Conservation (phyloP, 176 grass and related monocot species). For the Oryza australiensis region DNA sequence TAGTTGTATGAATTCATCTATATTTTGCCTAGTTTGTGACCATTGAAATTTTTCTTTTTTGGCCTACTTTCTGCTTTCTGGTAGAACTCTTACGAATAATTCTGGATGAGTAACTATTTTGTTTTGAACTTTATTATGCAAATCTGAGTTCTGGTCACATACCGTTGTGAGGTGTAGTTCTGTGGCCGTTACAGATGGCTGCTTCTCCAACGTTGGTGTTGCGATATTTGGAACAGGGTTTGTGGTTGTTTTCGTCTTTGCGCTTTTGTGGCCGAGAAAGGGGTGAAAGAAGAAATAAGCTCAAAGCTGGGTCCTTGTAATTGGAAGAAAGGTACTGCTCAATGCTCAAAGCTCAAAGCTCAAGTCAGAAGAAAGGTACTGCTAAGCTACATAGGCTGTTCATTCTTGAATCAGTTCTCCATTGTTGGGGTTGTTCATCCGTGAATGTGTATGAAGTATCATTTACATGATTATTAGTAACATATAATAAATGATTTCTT, state of each 20-base stretch:
- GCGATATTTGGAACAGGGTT: neutral
- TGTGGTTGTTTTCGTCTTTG: neutral
- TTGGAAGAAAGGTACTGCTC: constrained; percentile 10
- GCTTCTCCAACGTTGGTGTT: neutral
- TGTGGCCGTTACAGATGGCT: neutral
- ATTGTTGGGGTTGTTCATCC: neutral
- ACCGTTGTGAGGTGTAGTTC: neutral
- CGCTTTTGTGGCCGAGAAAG: neutral
- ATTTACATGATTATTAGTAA: too few species aligned
- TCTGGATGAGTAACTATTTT: neutral
- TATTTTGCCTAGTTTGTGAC: neutral
- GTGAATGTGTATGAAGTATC: too few species aligned
- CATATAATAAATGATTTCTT: too few species aligned
- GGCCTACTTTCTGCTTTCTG: neutral
- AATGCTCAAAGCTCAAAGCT: too few species aligned
- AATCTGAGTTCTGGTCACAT: neutral
- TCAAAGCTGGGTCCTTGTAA: neutral
- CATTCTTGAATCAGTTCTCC: neutral
- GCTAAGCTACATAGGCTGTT: neutral
- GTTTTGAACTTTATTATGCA: neutral
- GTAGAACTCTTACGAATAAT: neutral
- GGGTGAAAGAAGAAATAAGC: neutral
- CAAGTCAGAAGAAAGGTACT: constrained; percentile 11
- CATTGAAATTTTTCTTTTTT: too few species aligned
- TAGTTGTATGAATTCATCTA: constrained; percentile 21